Evolutionary conservation across 176 grass and related monocot genomes (phyloP).

Genomic region (Phoenix roebelenii): DNA sequence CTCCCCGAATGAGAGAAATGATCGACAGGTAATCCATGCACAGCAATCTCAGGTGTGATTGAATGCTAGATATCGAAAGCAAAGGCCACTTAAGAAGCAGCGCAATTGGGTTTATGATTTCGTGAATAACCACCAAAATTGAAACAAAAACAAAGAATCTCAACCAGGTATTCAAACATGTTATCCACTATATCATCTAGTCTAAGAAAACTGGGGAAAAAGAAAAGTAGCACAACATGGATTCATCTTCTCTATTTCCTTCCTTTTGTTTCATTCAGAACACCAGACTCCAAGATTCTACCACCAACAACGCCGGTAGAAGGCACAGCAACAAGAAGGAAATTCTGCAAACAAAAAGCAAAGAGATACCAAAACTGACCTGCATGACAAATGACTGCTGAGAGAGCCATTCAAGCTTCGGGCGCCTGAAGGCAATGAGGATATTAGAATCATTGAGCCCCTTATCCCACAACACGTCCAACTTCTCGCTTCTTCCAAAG

Average conservation of each 20-base stretch:
- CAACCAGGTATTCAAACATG: too few relatives aligned
- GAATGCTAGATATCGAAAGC: constrained; percentile 65
- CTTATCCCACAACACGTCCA: constrained; percentile 84
- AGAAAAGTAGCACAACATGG: too few relatives aligned
- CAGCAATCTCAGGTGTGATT: constrained; percentile 79
- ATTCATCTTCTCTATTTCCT: too few relatives aligned
- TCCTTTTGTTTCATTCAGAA: too few relatives aligned
- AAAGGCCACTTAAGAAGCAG: constrained; percentile 17
- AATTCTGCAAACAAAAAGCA: not conserved
- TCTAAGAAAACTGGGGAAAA: too few relatives aligned
- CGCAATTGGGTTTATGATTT: not conserved
- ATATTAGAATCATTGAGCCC: constrained; percentile 80
- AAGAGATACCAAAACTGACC: constrained; percentile 27
- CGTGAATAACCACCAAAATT: too few relatives aligned
- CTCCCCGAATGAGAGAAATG: constrained; percentile 75
- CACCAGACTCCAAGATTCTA: too few relatives aligned
- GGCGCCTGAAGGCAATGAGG: constrained; percentile 62
- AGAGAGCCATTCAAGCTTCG: constrained; percentile 45
- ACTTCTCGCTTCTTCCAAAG: constrained; percentile 77
- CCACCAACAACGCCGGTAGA: too few relatives aligned
- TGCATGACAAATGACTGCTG: constrained; percentile 86
- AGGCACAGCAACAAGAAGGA: too few relatives aligned
- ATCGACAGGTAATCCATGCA: constrained; percentile 81
- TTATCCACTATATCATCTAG: too few relatives aligned
- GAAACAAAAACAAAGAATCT: too few relatives aligned